These are phyloP conservation scores for Gracilaria gracilis DNA, from an alignment of 23 red algal species.

Conservation along the genomic window DNA sequence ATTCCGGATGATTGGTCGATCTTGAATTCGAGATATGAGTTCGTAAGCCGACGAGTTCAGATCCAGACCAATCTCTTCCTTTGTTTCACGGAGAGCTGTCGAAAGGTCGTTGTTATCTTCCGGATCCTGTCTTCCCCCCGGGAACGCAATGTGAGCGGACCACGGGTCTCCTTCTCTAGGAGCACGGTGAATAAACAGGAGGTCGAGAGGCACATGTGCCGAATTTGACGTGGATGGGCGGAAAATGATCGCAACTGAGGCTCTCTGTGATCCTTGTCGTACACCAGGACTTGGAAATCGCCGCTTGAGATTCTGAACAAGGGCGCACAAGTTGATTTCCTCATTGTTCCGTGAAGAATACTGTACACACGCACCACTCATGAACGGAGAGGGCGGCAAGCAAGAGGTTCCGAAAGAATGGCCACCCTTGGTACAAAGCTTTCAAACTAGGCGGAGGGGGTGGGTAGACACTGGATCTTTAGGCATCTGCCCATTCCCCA, in stretches of 20 bases:
- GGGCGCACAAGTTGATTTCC: not conserved
- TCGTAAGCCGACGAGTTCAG: slow-evolving; percentile 35
- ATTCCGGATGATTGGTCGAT: slow-evolving; percentile 19
- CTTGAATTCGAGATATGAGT: slow-evolving; percentile 52
- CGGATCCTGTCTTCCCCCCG: slow-evolving; percentile 69
- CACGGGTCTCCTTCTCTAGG: slow-evolving; percentile 80
- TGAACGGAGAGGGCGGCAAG: too few relatives aligned
- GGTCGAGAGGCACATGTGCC: slow-evolving; percentile 12
- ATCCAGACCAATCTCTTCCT: slow-evolving; percentile 86
- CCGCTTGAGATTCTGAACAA: not conserved
- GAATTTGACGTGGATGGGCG: slow-evolving; percentile 4
- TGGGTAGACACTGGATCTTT: too few relatives aligned
- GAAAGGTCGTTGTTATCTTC: slow-evolving; percentile 68
- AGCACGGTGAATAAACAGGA: slow-evolving; percentile 86
- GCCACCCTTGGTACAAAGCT: too few relatives aligned
- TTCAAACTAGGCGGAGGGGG: too few relatives aligned
- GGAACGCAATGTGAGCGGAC: slow-evolving; percentile 90
- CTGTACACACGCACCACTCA: not conserved
- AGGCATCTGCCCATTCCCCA: too few relatives aligned
- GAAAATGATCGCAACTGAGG: slow-evolving; percentile 60
- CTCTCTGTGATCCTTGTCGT: slow-evolving; percentile 24
- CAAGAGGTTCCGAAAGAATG: too few relatives aligned
- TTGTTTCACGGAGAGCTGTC: slow-evolving; percentile 84
- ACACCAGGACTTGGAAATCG: slow-evolving; percentile 4
- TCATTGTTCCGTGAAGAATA: not conserved